Evolutionary conservation across 345 rosid species (phyloP).

Genomic region (Corchorus capsularis): DNA sequence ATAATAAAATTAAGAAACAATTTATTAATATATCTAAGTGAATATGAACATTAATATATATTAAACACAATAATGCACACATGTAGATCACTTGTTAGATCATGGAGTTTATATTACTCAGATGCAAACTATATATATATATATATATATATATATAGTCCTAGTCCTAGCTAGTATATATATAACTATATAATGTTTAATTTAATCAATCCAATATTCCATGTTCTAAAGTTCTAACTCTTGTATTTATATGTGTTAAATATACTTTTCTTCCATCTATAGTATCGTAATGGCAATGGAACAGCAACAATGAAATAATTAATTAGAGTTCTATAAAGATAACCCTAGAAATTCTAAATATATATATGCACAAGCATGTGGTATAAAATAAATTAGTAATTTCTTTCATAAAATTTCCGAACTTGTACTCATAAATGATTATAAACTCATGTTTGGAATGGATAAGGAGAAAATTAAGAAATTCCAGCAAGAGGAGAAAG

Average conservation of each 20-base stretch:
- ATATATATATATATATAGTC: too few relatives aligned
- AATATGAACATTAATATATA: background rate
- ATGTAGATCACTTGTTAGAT: background rate
- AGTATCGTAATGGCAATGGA: background rate
- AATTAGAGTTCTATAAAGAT: background rate
- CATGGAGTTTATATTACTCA: background rate
- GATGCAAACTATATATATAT: background rate
- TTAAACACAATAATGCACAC: background rate
- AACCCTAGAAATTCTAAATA: background rate
- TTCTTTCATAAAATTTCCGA: slow-evolving; percentile 10
- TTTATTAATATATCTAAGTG: background rate
- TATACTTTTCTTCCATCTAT: background rate
- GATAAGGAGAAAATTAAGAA: background rate
- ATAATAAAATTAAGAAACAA: too few relatives aligned
- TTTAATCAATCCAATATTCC: background rate
- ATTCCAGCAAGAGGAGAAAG: background rate
- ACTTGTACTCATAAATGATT: background rate
- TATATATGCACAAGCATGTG: background rate
- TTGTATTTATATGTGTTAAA: background rate
- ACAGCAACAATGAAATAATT: too few relatives aligned
- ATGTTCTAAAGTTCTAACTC: background rate
- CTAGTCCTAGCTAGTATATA: too few relatives aligned
- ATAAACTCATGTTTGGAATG: background rate
- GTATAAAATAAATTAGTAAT: background rate
- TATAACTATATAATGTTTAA: too few relatives aligned